phyloP scores from a whole-genome alignment of 2,329 filamentous ascomycete species.

The Exophiala oligosperma region DNA sequence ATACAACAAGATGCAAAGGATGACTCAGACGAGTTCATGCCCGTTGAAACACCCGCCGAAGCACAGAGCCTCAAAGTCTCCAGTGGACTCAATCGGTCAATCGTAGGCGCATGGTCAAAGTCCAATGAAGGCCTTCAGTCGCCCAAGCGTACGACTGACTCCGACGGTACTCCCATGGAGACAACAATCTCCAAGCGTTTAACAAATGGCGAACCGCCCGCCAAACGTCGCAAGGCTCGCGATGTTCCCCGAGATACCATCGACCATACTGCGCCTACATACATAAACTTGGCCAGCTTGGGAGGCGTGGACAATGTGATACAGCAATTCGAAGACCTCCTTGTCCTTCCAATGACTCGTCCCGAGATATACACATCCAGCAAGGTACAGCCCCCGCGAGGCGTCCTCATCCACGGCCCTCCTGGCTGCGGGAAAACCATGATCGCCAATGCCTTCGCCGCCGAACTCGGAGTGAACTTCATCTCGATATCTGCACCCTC shows the following conservation, averaged over 20 bases:
- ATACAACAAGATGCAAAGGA: constrained; percentile 63
- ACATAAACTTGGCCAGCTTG: constrained; percentile 68
- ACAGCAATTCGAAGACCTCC: constrained; percentile 65
- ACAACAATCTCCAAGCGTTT: constrained; percentile 51
- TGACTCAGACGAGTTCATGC: constrained; percentile 48
- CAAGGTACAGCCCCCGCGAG: constrained; percentile 69
- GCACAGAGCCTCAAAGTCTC: constrained; percentile 34
- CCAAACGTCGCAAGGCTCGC: constrained; percentile 62
- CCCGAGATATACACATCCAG: constrained; percentile 66
- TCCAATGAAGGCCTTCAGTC: constrained; percentile 11
- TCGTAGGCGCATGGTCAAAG: constrained; percentile 58
- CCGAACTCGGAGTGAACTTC: constrained; percentile 72
- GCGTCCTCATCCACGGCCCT: constrained; percentile 77
- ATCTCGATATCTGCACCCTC: constrained; percentile 80
- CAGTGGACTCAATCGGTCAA: constrained; percentile 67
- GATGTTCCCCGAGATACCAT: constrained; percentile 51
- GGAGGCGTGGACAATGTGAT: constrained; percentile 76
- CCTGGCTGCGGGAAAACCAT: constrained; percentile 86
- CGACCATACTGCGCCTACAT: constrained; percentile 65
- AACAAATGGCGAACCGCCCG: constrained; percentile 64
- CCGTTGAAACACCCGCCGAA: constrained; percentile 41
- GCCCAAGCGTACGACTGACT: constrained; percentile 17
- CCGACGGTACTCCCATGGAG: constrained; percentile 39
- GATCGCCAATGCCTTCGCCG: constrained; percentile 77
- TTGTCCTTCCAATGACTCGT: constrained; percentile 70